These are phyloP conservation scores for Auricularia auricula-judae DNA, from an alignment of 768 basidiomycete genomes.

Conservation along the genomic window DNA sequence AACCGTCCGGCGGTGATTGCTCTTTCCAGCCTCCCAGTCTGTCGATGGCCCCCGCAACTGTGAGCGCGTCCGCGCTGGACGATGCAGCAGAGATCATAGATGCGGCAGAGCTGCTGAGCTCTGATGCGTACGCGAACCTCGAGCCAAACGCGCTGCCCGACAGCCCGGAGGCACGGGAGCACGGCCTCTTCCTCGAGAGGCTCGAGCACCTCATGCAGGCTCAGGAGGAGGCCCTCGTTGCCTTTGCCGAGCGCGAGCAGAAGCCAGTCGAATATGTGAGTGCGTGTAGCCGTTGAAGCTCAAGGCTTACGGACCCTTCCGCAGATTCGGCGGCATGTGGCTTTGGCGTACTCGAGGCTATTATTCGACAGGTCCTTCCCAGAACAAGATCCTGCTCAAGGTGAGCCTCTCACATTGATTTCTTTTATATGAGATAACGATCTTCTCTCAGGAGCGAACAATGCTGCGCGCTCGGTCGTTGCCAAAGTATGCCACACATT, in stretches of 20 bases:
- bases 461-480: background rate
- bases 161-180: background rate
- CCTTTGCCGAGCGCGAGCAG: background rate
- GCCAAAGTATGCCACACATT: background rate
- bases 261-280: background rate
- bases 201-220: background rate
- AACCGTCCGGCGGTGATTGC: no score
- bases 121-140: background rate
- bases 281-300: background rate
- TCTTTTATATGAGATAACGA: no score
- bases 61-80: background rate
- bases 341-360: background rate
- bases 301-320: background rate
- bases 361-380: background rate
- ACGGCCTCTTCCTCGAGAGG: background rate
- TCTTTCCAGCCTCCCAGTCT: background rate
- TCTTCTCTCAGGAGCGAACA: background rate
- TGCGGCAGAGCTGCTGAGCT: background rate
- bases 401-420: background rate
- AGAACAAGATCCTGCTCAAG: background rate
- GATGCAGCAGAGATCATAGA: background rate
- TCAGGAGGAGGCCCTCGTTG: background rate
- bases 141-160: background rate
- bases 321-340: constrained; percentile 1
- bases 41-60: background rate